Base-by-base conservation (phyloP, 352 stramenopile genomes). In the Phytophthora rubi region DNA sequence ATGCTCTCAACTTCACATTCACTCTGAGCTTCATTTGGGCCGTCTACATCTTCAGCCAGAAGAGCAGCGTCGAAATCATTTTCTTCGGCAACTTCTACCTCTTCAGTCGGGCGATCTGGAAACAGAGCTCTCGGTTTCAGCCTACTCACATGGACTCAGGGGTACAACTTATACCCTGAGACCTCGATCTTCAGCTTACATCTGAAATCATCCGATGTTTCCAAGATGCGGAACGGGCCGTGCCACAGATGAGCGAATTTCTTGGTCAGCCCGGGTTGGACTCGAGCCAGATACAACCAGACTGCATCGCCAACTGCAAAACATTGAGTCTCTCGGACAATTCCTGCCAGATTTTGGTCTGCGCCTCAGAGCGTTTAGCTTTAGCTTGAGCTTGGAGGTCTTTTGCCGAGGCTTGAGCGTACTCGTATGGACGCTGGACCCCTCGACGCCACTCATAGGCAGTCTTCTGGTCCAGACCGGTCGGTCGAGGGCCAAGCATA, bases 41-140 rank as follows among this genome's bases (percentile, higher is more conserved):
- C 2, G 2, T 26, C 23, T 2, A 26, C 23, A 26, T 26, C 23
- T 26, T 26, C 23, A 2, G 23, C 23, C 23, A 26, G 23, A 26
- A 26, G 23, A 26, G 23, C 23, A 26, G 23, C 23, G 2, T 26
- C 23, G 23, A 26, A 26, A 2, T 26, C 23, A 26, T 26, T 2
- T 2, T 54, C 51, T 6, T 26, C 51, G 12, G n/a, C 51, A 0
- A 56, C 26, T 18, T 56, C 51, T 4, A 42, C 2, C 10, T 56
- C 26, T 0, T 13, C 30, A 1, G 5, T 42, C 26, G 51, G 51
- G 12, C 51, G 23, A 10, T 56, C 33, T 16, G 51, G 51, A 18
- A 56, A 56, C 23, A 56, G 33, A 37, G 51, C 51, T 18, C 51
- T 23, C 13, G 51, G 51, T 13, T 56, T 56, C 23, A 56, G 26